Evolutionary conservation across 352 stramenopile genomes (phyloP).

Genomic region (Globisporangium spiculum): DNA sequence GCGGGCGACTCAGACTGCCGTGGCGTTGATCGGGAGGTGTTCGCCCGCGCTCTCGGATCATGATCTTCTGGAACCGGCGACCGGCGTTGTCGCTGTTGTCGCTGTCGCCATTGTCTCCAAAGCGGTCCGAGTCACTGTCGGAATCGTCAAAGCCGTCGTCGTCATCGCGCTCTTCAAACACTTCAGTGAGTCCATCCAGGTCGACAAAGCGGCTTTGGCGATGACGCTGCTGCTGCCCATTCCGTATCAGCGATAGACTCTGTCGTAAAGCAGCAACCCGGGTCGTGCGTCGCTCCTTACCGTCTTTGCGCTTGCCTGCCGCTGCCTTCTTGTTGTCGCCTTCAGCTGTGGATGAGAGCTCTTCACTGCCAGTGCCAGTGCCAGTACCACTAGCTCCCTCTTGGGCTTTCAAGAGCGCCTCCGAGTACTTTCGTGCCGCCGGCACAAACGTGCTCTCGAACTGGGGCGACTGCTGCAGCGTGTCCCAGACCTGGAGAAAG

Average conservation of each 20-base stretch:
- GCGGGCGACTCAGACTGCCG: not conserved
- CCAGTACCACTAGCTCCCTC: not conserved
- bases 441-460: slow-evolving; percentile 36
- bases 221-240: not conserved
- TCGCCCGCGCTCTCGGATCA: slow-evolving; percentile 45
- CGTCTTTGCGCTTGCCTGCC: not conserved
- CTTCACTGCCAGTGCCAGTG: not conserved
- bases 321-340: slow-evolving; percentile 13
- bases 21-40: slow-evolving; percentile 24
- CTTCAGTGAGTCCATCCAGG: slow-evolving; percentile 47
- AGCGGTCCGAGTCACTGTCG: not conserved
- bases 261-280: not conserved
- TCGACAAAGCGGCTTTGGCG: slow-evolving; percentile 39
- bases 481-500: slow-evolving; percentile 48
- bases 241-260: not conserved
- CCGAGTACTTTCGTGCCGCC: slow-evolving; percentile 22
- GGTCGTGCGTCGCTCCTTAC: not conserved
- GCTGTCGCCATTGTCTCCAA: slow-evolving; percentile 1
- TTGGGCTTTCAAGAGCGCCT: slow-evolving; percentile 14
- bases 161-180: slow-evolving; percentile 41
- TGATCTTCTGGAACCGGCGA: slow-evolving; percentile 33
- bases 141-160: not conserved
- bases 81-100: slow-evolving; percentile 21
- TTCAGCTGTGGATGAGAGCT: not conserved
- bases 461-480: slow-evolving; percentile 44